Evolutionary conservation across 169 alveolate genomes (phyloP), one percentile per base, ranked within the genome.

Genomic region (Plasmodium gonderi): DNA sequence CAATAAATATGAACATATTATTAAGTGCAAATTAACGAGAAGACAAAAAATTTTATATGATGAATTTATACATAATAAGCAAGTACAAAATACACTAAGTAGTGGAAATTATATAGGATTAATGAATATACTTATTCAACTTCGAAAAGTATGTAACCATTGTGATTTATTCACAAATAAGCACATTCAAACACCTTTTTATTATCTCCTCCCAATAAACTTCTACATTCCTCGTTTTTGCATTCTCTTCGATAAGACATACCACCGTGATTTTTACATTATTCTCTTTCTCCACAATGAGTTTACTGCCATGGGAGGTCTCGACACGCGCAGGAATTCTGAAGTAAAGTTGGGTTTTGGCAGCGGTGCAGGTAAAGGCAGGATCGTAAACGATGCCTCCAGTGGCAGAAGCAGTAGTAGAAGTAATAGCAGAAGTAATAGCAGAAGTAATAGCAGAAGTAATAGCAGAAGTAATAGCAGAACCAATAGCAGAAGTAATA

Each of bases 141-240:
- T 99, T 75, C 96, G 99, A 93, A 99, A 99, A 94, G 99, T 99
- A 14, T 99, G 99, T 92, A 99, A 99, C 93, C 99, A 99, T 91
- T 99, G 99, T 23, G 99, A 98, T 83, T 97, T 99, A 44, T 97
- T 99, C 78, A 99, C 98, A 69, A 97, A 99, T 80, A 96, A 99
- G 76, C 95, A 96, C 72, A 98, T 97, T 29, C 97, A 97, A 79
- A 97, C 98, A 1, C 99, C 99, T 2, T 95, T 95, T 26, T 29
- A 93, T 97, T 69, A 91, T 98, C 64, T 92, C 94, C 51, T 95
- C 91, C 92, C 98, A 93, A 82, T 92, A 95, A 38, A 94, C 96
- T 36, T 91, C 96, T 91, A 74, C 91, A 23, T 91, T 68, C 83
- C 80, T 49, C 76, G 79, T 12, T 74, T 75, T 68, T 79, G 17